Evolutionary conservation across 805 yeast genomes (phyloP).

Genomic region (Ogataea methylovora): DNA sequence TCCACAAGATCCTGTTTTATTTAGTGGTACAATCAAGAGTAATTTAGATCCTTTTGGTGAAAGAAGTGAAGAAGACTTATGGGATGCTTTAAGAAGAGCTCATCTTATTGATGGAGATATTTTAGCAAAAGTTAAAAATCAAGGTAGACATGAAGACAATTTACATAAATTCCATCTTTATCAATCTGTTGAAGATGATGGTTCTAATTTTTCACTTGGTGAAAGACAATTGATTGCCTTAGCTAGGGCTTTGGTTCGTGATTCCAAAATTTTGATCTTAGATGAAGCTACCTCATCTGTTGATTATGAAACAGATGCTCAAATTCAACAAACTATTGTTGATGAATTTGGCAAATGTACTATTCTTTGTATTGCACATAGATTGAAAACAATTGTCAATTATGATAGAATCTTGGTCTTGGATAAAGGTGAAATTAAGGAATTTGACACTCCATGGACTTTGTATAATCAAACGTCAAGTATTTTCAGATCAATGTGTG

Average conservation of each 20-base stretch:
- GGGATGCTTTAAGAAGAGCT: conserved; percentile 50
- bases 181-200: conserved; percentile 57
- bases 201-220: conserved; percentile 63
- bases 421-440: conserved; percentile 47
- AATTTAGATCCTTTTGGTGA: conserved; percentile 59
- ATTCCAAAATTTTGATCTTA: conserved; percentile 50
- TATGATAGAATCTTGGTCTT: conserved; percentile 55
- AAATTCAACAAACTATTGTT: conserved; percentile 54
- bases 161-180: conserved; percentile 57
- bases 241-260: conserved; percentile 64
- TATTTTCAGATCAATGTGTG: conserved; percentile 45
- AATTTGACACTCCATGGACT: conserved; percentile 45
- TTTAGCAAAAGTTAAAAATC: conserved; percentile 23
- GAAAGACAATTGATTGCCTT: conserved; percentile 65
- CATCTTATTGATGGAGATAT: conserved; percentile 40
- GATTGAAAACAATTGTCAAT: conserved; percentile 52
- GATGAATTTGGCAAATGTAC: conserved; percentile 56
- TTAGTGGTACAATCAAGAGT: conserved; percentile 48
- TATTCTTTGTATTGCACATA: conserved; percentile 66
- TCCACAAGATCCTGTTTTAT: conserved; percentile 67
- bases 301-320: conserved; percentile 63
- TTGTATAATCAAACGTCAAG: conserved; percentile 35
- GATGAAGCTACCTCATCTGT: conserved; percentile 79
- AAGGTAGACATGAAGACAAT: conserved; percentile 21
- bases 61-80: conserved; percentile 39